Base-by-base conservation (phyloP, 768 basidiomycete species). In the Boletus subparvulus region DNA sequence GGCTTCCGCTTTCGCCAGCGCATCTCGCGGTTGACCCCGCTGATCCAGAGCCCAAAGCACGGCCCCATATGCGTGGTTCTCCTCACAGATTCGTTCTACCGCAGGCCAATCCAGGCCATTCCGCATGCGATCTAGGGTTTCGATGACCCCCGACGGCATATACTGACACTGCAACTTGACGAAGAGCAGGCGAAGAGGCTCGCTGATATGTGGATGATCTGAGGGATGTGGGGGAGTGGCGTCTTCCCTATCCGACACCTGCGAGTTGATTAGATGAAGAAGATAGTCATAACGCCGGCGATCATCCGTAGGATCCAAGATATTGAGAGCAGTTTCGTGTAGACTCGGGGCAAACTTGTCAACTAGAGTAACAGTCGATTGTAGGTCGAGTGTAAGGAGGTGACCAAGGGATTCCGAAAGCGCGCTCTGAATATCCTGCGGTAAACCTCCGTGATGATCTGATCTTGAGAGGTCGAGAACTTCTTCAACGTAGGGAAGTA, bases 21-120 rank as follows among this genome's bases (percentile, higher is more conserved):
- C 90, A 19, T 77, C 79, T 50, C 73, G 75, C 10, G 88, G 81
- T 47, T 84, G 75, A 3, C 88, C 89, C 42, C 76, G 78, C 64
- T 80, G 78, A 61, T 93, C 80, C 45, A 86, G 73, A 3, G 85
- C 79, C 95, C 95, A 98, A 6, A 98, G 74, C 24, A 89, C 86
- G 10, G 90, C 92, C 47, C 92, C 86, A 60, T 81, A 88, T 16
- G 84, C 85, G 41, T 77, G 77, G 19, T 79, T 77, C 3, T 77
- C 70, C 70, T 94, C 89, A 70, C 92, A 95, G 10, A 83, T 80
- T 6, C 74, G 74, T 16, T 85, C 74, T 26, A 87, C 75, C 21
- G 80, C 74, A 3, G 72, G 59, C 73, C 85, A 82, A 53, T 90
- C 85, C 47, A 92, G 69, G 50, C 73, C 74, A 16, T 79, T 78